Base-by-base conservation (phyloP, 2,329 filamentous ascomycete species). In the Aspergillus caelatus region DNA sequence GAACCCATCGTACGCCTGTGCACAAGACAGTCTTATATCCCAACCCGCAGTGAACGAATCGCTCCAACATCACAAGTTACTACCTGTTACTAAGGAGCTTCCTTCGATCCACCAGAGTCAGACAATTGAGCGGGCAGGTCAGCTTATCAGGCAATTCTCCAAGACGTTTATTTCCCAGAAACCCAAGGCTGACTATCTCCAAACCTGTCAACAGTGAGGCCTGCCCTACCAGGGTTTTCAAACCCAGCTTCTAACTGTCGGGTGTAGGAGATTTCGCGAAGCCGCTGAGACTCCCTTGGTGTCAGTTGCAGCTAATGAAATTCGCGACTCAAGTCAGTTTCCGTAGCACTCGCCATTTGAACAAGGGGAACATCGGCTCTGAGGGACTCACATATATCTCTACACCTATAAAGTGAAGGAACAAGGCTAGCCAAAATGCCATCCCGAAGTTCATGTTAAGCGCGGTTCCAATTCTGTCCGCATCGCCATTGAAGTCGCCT, bases 321-420 rank as follows among this genome's bases (percentile, higher is more conserved):
- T 11, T 45, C 4, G 19, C 2, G n/a, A 23, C 14, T 7, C 4
- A 23, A 16, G 34, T 36, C 34, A 36, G 34, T 16, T 16, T 36
- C 34, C 1, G 14, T 36, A 5, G 14, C 14, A 16, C 34, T 14
- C 5, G 8, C 2, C 7, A 32, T 4, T 32, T 32, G 26, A 32
- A 10, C 30, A 9, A 10, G 30, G 10, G 30, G 10, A 10, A 4
- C 2, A 34, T 34, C 32, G 32, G 3, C 4, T 11, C 32, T 11
- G 32, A 10, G 11, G 16, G 4, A 58, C 56, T 48, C 12, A 58
- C 56, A 48, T 58, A 58, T 11, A 58, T 48, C 16, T 58, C 56
- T 0, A 58, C 45, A 2, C 43, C 56, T 11, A 58, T 19, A 11
- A 9, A 8, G 50, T 58, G 56, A 21, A 58, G 23, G 2, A 41